Evolutionary conservation across 257 asterid species (phyloP).

Genomic region (Eustoma russellianum): DNA sequence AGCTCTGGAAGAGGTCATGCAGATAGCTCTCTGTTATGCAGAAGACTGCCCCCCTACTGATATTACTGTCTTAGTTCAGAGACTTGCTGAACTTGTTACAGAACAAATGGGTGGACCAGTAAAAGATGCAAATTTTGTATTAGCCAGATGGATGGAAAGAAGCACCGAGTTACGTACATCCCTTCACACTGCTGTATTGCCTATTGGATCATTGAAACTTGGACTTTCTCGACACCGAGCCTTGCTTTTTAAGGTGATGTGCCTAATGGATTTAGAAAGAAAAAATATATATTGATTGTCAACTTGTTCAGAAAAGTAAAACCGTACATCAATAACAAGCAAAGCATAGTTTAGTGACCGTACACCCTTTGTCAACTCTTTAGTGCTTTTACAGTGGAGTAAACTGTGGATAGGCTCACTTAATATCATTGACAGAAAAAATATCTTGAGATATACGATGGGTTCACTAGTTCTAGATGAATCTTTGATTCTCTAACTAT

Average conservation of each 20-base stretch:
- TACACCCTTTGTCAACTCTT: too few species aligned
- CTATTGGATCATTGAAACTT: conserved; percentile 77
- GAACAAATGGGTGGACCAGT: conserved; percentile 93
- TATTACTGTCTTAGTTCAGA: conserved; percentile 51
- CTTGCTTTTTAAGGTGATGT: conserved; percentile 80
- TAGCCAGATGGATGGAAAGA: conserved; percentile 82
- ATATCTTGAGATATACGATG: too few species aligned
- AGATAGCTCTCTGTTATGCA: conserved; percentile 71
- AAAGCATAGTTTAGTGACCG: too few species aligned
- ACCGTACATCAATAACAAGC: too few species aligned
- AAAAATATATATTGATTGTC: too few species aligned
- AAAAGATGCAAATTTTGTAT: conserved; percentile 66
- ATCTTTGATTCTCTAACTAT: too few species aligned
- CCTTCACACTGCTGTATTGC: conserved; percentile 84
- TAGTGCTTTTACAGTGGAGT: too few species aligned
- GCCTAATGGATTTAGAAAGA: too few species aligned
- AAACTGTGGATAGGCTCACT: too few species aligned
- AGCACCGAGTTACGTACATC: conserved; percentile 75
- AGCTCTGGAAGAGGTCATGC: conserved; percentile 81
- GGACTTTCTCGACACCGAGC: conserved; percentile 99
- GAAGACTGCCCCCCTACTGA: conserved; percentile 65
- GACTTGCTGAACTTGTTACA: conserved; percentile 93
- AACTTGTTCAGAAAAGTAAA: too few species aligned
- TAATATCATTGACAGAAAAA: too few species aligned
- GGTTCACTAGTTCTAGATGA: too few species aligned